A percentile compares a stretch with the other conserved stretches of the same genome.
These are phyloP conservation scores for Corynespora cassiicola DNA, from an alignment of 2,329 filamentous ascomycete genomes.

Conservation along the genomic window DNA sequence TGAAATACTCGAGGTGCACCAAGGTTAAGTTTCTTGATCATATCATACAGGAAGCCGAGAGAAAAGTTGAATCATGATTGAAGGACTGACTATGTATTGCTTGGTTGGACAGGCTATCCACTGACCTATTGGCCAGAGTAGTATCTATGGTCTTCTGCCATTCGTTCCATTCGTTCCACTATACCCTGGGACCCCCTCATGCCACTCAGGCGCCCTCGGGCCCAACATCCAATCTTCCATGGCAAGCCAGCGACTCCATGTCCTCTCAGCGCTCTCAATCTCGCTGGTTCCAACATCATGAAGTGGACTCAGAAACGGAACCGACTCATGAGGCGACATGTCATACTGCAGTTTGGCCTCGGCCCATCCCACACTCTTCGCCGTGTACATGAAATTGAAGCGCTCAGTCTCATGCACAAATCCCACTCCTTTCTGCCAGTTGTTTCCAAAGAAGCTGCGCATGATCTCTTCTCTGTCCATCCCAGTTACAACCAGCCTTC, in stretches of 20 bases:
- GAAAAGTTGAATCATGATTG: too few relatives aligned
- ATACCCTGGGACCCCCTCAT: too few relatives aligned
- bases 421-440: slow-evolving; percentile 82
- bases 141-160: too few relatives aligned
- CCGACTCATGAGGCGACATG: slow-evolving; percentile 79
- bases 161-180: too few relatives aligned
- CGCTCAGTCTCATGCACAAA: slow-evolving; percentile 87
- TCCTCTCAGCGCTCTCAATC: slow-evolving; percentile 80
- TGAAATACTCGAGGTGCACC: too few relatives aligned
- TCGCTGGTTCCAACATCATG: slow-evolving; percentile 78
- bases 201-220: slow-evolving; percentile 72
- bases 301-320: slow-evolving; percentile 88
- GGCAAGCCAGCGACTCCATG: slow-evolving; percentile 93
- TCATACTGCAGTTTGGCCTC: slow-evolving; percentile 91
- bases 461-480: slow-evolving; percentile 88
- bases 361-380: slow-evolving; percentile 90
- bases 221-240: slow-evolving; percentile 99
- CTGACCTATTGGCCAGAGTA: too few relatives aligned
- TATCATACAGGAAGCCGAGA: too few relatives aligned
- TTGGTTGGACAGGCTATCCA: too few relatives aligned
- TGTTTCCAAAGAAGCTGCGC: slow-evolving; percentile 95
- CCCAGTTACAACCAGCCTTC: slow-evolving; percentile 87
- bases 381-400: slow-evolving; percentile 92
- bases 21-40: too few relatives aligned
- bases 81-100: too few relatives aligned